A percentile compares a stretch with the other conserved stretches of the same genome.
Evolutionary conservation across 2,329 filamentous ascomycete species (phyloP).

Genomic region (Cryphonectria japonica): DNA sequence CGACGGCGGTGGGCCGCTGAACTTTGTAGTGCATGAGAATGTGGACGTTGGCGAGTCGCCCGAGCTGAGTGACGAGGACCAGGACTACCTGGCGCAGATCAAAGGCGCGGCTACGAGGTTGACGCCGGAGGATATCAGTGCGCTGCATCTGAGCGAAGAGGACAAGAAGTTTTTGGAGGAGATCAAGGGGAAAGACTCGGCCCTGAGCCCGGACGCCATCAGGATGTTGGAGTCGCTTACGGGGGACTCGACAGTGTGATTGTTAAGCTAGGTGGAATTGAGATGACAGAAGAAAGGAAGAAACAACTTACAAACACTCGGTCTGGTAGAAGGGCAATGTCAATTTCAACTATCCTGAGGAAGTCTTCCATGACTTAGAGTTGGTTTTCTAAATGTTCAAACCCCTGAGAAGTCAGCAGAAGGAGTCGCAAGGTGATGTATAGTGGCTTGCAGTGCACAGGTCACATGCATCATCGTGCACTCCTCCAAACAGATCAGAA

Average conservation of each 20-base stretch:
- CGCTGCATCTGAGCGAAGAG: conserved; percentile 15
- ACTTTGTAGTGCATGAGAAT: background rate
- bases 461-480: no score
- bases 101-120: background rate
- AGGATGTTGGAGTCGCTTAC: conserved; percentile 16
- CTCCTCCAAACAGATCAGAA: no score
- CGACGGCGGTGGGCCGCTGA: background rate
- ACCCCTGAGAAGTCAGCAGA: no score
- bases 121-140: background rate
- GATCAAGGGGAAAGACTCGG: conserved; percentile 8
- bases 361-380: no score
- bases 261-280: background rate
- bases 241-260: background rate
- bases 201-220: conserved; percentile 3
- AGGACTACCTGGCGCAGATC: background rate
- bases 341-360: no score
- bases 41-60: background rate
- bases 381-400: no score
- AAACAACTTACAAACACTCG: no score
- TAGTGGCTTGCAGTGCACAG: no score
- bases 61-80: background rate
- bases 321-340: no score
- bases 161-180: conserved; percentile 19
- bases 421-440: no score
- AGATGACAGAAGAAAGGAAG: no score